Base-by-base conservation (phyloP, 2,329 filamentous ascomycete species). In the Penicillium sp. region DNA sequence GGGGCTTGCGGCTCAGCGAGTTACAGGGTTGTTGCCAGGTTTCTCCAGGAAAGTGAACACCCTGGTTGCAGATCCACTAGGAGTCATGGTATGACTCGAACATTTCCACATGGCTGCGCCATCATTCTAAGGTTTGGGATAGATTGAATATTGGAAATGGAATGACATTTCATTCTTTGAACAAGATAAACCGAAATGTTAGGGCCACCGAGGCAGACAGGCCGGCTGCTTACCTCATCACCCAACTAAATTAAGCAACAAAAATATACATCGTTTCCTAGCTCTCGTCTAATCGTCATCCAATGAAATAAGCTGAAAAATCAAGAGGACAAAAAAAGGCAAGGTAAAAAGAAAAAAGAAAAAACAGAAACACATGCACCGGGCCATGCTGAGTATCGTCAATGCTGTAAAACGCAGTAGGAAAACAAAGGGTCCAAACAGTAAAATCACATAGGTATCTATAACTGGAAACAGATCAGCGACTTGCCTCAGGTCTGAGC, bases 181-280 rank as follows among this genome's bases (percentile, higher is more conserved):
- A 37, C 19, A 37, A 27, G 3, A n/a, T 19, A 19, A 49, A 26
- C 39, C n/a, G 53, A 45, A 35, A 44, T 19, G 7, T 11, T 35
- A 33, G 35, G 31, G n/a, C 21, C 35, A 26, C 45, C 58, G 52
- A 62, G 63, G 63, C 58, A 58, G 61, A 63, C 62, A 55, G 52
- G 53, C 61, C 62, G 60, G 59, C 52, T 41, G 46, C 60, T 57
- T 55, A 62, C 26, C 56, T 59, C 59, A 59, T 47, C 7, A 31
- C 48, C 49, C 35, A 59, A 57, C 56, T 54, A 47, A 59, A 59
- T 48, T 48, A 37, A 57, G 62, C 41, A 62, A 22, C 51, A 39
- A 29, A 64, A 63, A 55, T 64, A 65, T 64, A 64, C 51, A 64
- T 52, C 51, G 37, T 56, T 48, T 26, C 60, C 56, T 59, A 64